Percentiles rank a stretch among this genome's conserved stretches.
Evolutionary conservation across 345 rosid species (phyloP).

Genomic region (Iberis pinnata): DNA sequence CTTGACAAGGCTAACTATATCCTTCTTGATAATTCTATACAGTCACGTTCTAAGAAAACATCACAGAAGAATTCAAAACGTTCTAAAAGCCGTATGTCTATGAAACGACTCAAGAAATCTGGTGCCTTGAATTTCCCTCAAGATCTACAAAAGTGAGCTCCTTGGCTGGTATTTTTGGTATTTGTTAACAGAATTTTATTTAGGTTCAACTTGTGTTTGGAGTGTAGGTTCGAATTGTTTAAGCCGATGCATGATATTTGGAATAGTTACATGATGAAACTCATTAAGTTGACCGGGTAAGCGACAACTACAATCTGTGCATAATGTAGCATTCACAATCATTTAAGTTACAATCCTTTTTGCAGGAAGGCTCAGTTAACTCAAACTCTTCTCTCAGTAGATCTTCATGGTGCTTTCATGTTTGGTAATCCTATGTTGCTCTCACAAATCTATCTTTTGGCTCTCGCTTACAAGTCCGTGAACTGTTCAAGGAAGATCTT

Average conservation of each 20-base stretch:
- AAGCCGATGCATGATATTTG: constrained; percentile 74
- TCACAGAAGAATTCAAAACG: constrained; percentile 57
- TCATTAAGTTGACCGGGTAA: constrained; percentile 52
- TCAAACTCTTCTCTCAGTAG: constrained; percentile 45
- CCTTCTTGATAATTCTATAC: constrained; percentile 73
- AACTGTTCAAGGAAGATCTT: neutral
- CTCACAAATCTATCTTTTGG: neutral
- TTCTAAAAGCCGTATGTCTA: constrained; percentile 69
- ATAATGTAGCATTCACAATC: neutral
- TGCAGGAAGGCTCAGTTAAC: constrained; percentile 51
- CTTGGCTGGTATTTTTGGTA: neutral
- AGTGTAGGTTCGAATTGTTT: constrained; percentile 45
- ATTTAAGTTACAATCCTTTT: constrained; percentile 8
- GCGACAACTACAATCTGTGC: constrained; percentile 9
- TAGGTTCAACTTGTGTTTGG: constrained; percentile 19
- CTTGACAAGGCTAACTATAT: constrained; percentile 58
- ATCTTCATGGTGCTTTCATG: constrained; percentile 65
- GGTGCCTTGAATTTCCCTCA: constrained; percentile 50
- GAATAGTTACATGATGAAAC: constrained; percentile 49
- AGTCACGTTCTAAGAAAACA: constrained; percentile 41
- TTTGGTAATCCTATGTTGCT: constrained; percentile 37
- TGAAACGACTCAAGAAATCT: constrained; percentile 62
- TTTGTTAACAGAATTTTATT: neutral
- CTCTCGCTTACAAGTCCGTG: neutral
- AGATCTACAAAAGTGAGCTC: constrained; percentile 52